Conservation (phyloP, 768 basidiomycete species). For the Suillus clintonianus region DNA sequence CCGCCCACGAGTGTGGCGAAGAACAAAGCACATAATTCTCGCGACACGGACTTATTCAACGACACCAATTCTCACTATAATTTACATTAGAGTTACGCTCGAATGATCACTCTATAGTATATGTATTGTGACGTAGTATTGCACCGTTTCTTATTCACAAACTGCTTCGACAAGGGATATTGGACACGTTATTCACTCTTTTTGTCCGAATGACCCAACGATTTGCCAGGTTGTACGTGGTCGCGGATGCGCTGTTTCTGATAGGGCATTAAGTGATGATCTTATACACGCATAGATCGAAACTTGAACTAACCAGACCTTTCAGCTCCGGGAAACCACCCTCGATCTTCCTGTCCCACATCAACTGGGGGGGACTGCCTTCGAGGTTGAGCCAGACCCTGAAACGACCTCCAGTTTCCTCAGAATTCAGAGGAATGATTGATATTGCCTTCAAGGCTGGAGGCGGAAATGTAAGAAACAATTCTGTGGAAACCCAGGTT, state of each 20-base stretch:
- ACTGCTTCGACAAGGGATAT: background rate
- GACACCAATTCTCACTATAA: background rate
- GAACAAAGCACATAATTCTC: conserved; percentile 9
- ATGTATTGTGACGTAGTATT: background rate
- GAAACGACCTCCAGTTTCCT: conserved; percentile 89
- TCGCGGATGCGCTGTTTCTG: conserved; percentile 93
- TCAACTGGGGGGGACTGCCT: conserved; percentile 41
- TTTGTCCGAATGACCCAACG: conserved; percentile 88
- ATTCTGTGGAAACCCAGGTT: conserved; percentile 91
- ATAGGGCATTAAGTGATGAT: conserved; percentile 3
- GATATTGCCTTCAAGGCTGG: conserved; percentile 68
- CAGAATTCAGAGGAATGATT: conserved; percentile 71
- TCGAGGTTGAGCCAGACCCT: conserved; percentile 76
- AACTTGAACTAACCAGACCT: conserved; percentile 56
- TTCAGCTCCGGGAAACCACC: conserved; percentile 94
- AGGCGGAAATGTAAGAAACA: conserved; percentile 88
- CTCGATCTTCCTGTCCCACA: conserved; percentile 92
- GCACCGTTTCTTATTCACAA: conserved; percentile 2
- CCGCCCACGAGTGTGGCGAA: conserved; percentile 20
- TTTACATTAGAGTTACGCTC: background rate
- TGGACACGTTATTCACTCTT: conserved; percentile 22
- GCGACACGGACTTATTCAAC: conserved; percentile 1
- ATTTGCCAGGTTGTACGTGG: conserved; percentile 74
- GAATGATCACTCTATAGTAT: background rate
- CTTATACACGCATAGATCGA: background rate